Evolutionary conservation across 805 yeast genomes (phyloP).

Genomic region (Isabelozyma rhagii): DNA sequence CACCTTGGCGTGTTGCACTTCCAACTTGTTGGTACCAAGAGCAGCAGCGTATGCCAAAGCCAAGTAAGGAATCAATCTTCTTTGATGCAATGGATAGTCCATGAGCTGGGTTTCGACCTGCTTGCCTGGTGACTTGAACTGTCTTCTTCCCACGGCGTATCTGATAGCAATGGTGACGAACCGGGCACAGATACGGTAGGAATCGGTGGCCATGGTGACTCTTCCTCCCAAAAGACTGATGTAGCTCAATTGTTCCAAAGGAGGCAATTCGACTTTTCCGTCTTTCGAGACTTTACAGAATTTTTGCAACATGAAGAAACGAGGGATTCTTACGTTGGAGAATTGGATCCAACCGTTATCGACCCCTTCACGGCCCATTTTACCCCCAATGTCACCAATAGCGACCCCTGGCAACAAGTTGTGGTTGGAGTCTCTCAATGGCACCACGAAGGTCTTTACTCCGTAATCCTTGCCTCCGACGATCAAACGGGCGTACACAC

Average conservation of each 20-base stretch:
- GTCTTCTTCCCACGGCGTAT: constrained; percentile 87
- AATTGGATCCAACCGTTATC: constrained; percentile 98
- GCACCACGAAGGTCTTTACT: constrained; percentile 89
- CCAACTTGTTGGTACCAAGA: constrained; percentile 64
- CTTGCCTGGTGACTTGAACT: constrained; percentile 55
- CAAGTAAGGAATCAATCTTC: constrained; percentile 79
- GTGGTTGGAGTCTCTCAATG: constrained; percentile 74
- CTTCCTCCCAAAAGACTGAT: constrained; percentile 87
- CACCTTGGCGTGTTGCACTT: constrained; percentile 47
- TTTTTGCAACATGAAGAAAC: constrained; percentile 76
- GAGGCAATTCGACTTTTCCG: constrained; percentile 73
- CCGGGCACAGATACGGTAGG: constrained; percentile 76
- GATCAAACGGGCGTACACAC: constrained; percentile 80
- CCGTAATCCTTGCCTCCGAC: constrained; percentile 86
- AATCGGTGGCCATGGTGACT: constrained; percentile 84
- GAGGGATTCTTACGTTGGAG: constrained; percentile 77
- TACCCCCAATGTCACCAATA: constrained; percentile 89
- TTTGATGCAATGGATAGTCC: constrained; percentile 87
- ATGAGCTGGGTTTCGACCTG: constrained; percentile 64
- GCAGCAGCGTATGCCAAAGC: constrained; percentile 76
- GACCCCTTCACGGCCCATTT: constrained; percentile 95
- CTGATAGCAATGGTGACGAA: constrained; percentile 81
- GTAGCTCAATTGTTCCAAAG: constrained; percentile 84
- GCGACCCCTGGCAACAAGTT: constrained; percentile 74
- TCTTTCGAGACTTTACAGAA: constrained; percentile 68